Evolutionary conservation across 1,284 basidiomycete species (phyloP).

Genomic region (Hortiboletus rubellus): DNA sequence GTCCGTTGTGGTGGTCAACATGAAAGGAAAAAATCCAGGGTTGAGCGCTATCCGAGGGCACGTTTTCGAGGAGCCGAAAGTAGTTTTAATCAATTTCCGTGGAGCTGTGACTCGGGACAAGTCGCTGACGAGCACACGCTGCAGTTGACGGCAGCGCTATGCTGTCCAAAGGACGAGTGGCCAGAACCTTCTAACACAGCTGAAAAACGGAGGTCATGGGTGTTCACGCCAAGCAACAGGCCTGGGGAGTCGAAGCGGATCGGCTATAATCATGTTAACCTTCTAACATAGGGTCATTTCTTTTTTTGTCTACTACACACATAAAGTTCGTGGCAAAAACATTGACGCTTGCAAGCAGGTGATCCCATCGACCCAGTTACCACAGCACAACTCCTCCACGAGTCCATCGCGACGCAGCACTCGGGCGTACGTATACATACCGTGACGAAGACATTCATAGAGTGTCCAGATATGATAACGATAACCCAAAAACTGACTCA

Average conservation of each 20-base stretch:
- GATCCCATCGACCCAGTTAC: not conserved
- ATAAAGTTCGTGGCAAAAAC: not conserved
- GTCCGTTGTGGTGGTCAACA: slow-evolving; percentile 28
- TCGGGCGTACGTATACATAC: not conserved
- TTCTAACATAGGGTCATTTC: slow-evolving; percentile 26
- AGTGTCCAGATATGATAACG: not conserved
- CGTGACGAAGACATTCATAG: too few species aligned
- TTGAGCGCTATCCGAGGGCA: slow-evolving; percentile 26
- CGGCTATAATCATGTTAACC: slow-evolving; percentile 12
- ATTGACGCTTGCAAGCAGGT: not conserved
- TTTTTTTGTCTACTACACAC: slow-evolving; percentile 12
- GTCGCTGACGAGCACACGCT: not conserved
- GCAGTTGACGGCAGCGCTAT: not conserved
- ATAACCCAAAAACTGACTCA: not conserved
- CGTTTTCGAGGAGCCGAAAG: slow-evolving; percentile 33
- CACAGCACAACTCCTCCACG: not conserved
- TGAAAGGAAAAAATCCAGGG: slow-evolving; percentile 8
- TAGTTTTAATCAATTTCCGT: slow-evolving; percentile 21
- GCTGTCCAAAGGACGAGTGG: not conserved
- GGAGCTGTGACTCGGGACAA: not conserved
- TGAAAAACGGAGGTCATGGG: slow-evolving; percentile 10
- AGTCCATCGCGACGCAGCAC: not conserved
- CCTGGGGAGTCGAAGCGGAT: slow-evolving; percentile 13
- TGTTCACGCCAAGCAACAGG: slow-evolving; percentile 8
- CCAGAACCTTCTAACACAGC: not conserved